Base-by-base conservation (phyloP, 2,329 filamentous ascomycete species). In the Trematosphaeria pertusa region DNA sequence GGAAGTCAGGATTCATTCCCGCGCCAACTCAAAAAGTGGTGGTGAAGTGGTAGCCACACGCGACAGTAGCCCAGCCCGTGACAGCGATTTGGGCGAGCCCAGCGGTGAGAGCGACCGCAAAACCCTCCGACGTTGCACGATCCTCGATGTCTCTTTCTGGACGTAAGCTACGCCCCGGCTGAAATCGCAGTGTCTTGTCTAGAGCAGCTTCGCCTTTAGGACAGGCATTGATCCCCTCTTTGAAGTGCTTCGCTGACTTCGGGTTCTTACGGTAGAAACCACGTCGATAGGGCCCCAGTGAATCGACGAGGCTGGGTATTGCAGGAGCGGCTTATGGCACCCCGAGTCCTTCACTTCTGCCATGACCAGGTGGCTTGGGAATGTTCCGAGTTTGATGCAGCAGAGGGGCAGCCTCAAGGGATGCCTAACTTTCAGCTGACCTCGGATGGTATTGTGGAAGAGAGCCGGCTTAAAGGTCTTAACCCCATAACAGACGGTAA, bases 241-340 rank as follows among this genome's bases (percentile, higher is more conserved):
- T n/a, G n/a, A n/a, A n/a, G n/a, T n/a, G n/a, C n/a, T n/a, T n/a
- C n/a, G n/a, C n/a, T n/a, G n/a, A n/a, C n/a, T n/a, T n/a, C n/a
- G n/a, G n/a, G n/a, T n/a, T n/a, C n/a, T n/a, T n/a, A n/a, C n/a
- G n/a, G n/a, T n/a, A n/a, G n/a, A 8, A 35, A 46, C 5, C 21
- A 42, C 6, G 34, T 59, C 10, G 53, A 56, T 4, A 22, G 46
- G 2, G 46, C 54, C 10, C 50, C 53, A 1, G 32, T 56, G 5
- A 56, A 59, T 34, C 20, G 4, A n/a, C 28, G 57, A n/a, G 58
- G 39, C 7, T 59, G 58, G 58, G 48, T 54, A 2, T 35, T 54
- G 3, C 58, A 61, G 40, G 58, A 61, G 34, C 24, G 56, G n/a
- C 22, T 59, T 6, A 14, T 61, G 28, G 15, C 50, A 4, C 54